Evolutionary conservation across 495 filamentous ascomycete genomes (phyloP), one percentile per base, ranked within the genome.

Genomic region (Evernia prunastri): DNA sequence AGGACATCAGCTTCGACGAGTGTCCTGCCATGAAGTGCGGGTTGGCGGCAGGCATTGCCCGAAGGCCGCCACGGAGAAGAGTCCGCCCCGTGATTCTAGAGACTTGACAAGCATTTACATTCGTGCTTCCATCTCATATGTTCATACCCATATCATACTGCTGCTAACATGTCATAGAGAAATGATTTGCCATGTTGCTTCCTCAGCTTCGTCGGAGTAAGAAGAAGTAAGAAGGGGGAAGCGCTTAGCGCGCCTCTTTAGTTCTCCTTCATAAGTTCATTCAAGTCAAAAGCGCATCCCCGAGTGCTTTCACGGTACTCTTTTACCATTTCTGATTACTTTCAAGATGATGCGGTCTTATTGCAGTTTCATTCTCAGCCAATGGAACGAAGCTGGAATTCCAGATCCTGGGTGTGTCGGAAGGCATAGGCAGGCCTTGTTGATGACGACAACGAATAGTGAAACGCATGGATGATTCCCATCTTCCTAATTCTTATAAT

Each of bases 1-100:
- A 80, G 18, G 61, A 72, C 70, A 77, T 62, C 2, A 40, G 18
- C 23, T 36, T 63, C 56, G 62, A 47, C 23, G 20, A 33, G 33
- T 31, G 40, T 37, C 43, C 18, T 13, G 54, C 39, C 25, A 39
- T 33, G 18, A 20, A 18, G 27, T 49, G 40, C 35, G 29, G 31
- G 17, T 59, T 31, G 17, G 43, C 7, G 56, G 62, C 43, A 45
- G 65, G 59, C 66, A 65, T 63, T 62, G 62, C 63, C 63, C 66
- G 42, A 39, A 62, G 66, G 66, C 66, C 42, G 56, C 60, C 56
- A 39, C 65, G 40, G 18, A 64, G 27, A n/a, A 39, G 29, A 53
- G 36, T n/a, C 7, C 15, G 29, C 18, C 12, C 54, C 51, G 53
- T 39, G 27, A 45, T 63, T 31, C 18, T 62, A 27, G 11, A 17